phyloP scores from a whole-genome alignment of 169 alveolate species.

The Cryptosporidium ubiquitum region DNA sequence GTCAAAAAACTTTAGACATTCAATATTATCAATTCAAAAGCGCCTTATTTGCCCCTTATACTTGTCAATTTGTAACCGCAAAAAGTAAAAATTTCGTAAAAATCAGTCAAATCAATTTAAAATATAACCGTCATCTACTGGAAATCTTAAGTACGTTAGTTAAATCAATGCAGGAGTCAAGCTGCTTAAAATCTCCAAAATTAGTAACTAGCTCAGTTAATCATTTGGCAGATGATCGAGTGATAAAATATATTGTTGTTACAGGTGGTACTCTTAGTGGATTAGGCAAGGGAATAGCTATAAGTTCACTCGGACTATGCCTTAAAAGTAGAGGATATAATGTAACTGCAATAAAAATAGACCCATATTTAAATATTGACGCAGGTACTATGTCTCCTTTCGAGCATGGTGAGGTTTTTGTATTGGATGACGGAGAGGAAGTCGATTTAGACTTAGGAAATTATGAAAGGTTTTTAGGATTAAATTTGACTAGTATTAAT shows the following conservation, averaged over 20 bases:
- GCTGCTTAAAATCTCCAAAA: slow-evolving; percentile 28
- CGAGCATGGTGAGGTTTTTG: slow-evolving; percentile 97
- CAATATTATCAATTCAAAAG: neutral
- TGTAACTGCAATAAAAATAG: slow-evolving; percentile 95
- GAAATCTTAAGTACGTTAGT: neutral
- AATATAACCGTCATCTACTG: neutral
- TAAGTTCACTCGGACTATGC: slow-evolving; percentile 92
- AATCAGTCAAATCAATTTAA: neutral
- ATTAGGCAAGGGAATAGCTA: slow-evolving; percentile 95
- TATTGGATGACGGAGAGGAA: slow-evolving; percentile 97
- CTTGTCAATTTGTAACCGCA: slow-evolving; percentile 15
- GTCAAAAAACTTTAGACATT: neutral
- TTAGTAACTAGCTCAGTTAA: slow-evolving; percentile 3
- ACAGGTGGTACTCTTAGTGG: slow-evolving; percentile 97
- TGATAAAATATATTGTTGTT: slow-evolving; percentile 88
- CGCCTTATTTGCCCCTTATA: neutral
- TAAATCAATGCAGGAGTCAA: slow-evolving; percentile 22
- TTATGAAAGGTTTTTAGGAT: slow-evolving; percentile 94
- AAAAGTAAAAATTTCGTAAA: neutral
- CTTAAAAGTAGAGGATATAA: slow-evolving; percentile 88
- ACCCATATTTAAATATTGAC: slow-evolving; percentile 92
- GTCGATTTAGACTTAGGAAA: slow-evolving; percentile 98
- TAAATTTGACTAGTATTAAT: slow-evolving; percentile 87
- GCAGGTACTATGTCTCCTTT: slow-evolving; percentile 97
- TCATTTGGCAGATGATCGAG: slow-evolving; percentile 34